Percentiles rank a stretch among this genome's conserved stretches.
phyloP scores from a whole-genome alignment of 306 rosid genomes.

The Rosa lucieae region DNA sequence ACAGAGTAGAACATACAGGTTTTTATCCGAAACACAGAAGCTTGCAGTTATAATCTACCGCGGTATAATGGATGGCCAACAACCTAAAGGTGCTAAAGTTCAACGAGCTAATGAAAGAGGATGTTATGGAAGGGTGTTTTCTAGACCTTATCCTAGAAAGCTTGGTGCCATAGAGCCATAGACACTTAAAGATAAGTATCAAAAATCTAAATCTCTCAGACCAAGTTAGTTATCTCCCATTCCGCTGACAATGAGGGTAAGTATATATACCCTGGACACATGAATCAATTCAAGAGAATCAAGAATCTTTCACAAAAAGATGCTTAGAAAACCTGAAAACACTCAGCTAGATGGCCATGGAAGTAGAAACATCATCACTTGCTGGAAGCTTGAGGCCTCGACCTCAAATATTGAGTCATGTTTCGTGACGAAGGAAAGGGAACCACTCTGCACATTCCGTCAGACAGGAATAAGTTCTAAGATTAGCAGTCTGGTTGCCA shows the following conservation, averaged over 20 bases:
- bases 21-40: not conserved
- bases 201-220: constrained; percentile 10
- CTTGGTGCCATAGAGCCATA: constrained; percentile 11
- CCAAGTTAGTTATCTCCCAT: constrained; percentile 25
- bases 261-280: constrained; percentile 20
- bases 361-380: constrained; percentile 52
- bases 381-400: constrained; percentile 59
- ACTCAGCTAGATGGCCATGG: constrained; percentile 56
- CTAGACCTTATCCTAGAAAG: constrained; percentile 15
- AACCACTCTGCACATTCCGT: constrained; percentile 65
- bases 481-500: constrained; percentile 40
- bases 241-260: constrained; percentile 22
- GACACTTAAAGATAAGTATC: constrained; percentile 20
- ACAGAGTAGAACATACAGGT: not conserved
- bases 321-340: constrained; percentile 58
- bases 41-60: not conserved
- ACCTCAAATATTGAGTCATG: constrained; percentile 64
- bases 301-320: constrained; percentile 28
- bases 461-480: constrained; percentile 47
- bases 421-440: constrained; percentile 45
- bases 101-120: not conserved
- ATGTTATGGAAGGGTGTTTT: not conserved
- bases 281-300: constrained; percentile 30
- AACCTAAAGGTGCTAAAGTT: not conserved
- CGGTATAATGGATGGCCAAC: not conserved